Evolutionary conservation across 768 basidiomycete genomes (phyloP), one percentile per base, ranked within the genome.

Genomic region (Lepiota venenata): DNA sequence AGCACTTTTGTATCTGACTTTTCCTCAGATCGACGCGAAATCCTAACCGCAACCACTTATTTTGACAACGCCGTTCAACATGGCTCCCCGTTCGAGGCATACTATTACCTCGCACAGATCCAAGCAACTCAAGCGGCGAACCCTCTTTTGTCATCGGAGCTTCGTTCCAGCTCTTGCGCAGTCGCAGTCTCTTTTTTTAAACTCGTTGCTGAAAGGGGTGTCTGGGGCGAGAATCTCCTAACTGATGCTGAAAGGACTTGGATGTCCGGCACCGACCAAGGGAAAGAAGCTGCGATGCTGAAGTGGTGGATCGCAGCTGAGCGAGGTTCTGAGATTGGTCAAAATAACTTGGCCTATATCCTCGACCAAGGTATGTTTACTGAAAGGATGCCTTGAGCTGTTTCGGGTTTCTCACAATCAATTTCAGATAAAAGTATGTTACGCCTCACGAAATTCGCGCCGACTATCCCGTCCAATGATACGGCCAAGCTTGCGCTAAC

Each of bases 301-400:
- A 86, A 88, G 45, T 99, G 97, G 93, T 92, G 87, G 89, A 81
- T 97, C 47, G 92, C 93, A 29, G 93, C 92, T 8, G 97, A 99
- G 72, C 73, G 91, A 56, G 97, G 97, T 0, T 87, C 81, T 22
- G 97, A 99, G 69, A 78, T 86, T 22, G 95, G 92, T 2, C 96
- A 98, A 73, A 98, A 93, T 64, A 98, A 99, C 63, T 72, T 99
- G 15, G 97, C 94, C 0, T 95, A 84, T 67, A 77, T 93, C 49
- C 74, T 98, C 56, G 96, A 98, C 65, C 91, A 94, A 80, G 93
- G 95, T 88, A 48, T 42, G 78, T 66, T 20, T 11, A 16, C 38
- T 50, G 12, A 10, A 1, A 50, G 40, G 21, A 14, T 22, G 8
- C 32, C 44, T 35, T 15, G 56, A 27, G 7, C 11, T 4, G 2